Conservation (phyloP, 1,284 basidiomycete genomes). For the Microbotryum violaceum region DNA sequence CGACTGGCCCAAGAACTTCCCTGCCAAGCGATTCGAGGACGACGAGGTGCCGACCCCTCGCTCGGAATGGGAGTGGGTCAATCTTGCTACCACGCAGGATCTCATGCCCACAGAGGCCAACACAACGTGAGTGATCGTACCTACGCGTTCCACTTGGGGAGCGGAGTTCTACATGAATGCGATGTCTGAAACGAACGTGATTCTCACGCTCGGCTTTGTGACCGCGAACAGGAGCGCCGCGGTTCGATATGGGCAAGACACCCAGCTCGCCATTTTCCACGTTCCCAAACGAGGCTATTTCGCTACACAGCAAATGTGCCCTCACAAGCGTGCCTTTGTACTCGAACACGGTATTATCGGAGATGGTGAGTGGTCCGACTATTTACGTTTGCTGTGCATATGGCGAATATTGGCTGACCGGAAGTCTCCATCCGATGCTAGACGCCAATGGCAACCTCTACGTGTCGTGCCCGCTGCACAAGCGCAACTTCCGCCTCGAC, state of each 20-base stretch:
- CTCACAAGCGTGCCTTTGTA: slow-evolving; percentile 61
- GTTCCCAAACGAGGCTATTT: slow-evolving; percentile 55
- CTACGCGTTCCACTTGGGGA: slow-evolving; percentile 17
- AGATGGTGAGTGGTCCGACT: slow-evolving; percentile 36
- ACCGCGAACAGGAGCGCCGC: slow-evolving; percentile 46
- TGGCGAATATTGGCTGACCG: slow-evolving; percentile 16
- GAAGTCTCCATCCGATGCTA: not conserved
- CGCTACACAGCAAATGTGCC: slow-evolving; percentile 59
- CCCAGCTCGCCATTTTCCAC: slow-evolving; percentile 61
- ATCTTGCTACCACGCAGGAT: slow-evolving; percentile 51
- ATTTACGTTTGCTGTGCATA: slow-evolving; percentile 40
- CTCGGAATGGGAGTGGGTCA: slow-evolving; percentile 55
- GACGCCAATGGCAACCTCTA: slow-evolving; percentile 27
- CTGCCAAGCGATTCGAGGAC: slow-evolving; percentile 17
- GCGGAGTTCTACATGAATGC: slow-evolving; percentile 29
- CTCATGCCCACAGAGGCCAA: slow-evolving; percentile 47
- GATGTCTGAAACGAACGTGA: too few relatives aligned
- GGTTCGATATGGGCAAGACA: slow-evolving; percentile 58
- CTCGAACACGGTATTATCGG: slow-evolving; percentile 55
- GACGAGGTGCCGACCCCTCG: slow-evolving; percentile 42
- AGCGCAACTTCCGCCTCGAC: slow-evolving; percentile 58
- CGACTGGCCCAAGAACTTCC: slow-evolving; percentile 57
- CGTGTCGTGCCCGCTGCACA: slow-evolving; percentile 39
- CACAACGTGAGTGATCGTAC: slow-evolving; percentile 6
- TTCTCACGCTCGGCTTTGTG: too few relatives aligned